Evolutionary conservation across 148 eudicot genomes (phyloP), one percentile per base, ranked within the genome.

Genomic region (Rhododendron ferrugineum): DNA sequence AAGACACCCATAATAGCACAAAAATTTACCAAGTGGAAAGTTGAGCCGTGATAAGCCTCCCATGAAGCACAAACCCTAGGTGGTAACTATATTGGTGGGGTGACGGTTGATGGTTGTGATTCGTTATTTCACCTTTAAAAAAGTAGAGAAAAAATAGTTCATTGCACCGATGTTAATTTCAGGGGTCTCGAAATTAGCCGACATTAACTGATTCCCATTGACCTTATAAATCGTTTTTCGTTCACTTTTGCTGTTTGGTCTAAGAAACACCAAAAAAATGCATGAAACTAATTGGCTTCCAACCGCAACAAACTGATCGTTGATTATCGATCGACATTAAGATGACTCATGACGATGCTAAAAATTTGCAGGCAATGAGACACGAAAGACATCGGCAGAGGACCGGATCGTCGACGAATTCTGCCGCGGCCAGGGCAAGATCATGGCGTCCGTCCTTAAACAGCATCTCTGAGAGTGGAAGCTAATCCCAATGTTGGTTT

Each of bases 371-470:
- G 97, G 92, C 54, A 56, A 83, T 49, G 56, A 85, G 88, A 40
- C 84, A 87, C 7, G 94, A 92, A 28, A 89, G 89, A 85, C 85
- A 64, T 2, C 86, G 82, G 85, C 87, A 92, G 86, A 90, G 91
- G 87, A 32, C 32, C 32, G 93, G 89, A 84, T 82, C 93, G 2
- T 82, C 93, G 2, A 86, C 86, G 76, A 89, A 87, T 82, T 54
- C 34, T 8, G 52, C 68, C 18, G 68, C 86, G n/a, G 80, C 92
- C 50, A 91, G 92, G 88, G 84, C 97, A 46, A 96, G 92, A 85
- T 85, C 95, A 79, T 95, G 98, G 98, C 89, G 94, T 56, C 98
- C 98, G 11, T 91, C 96, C 13, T 86, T 96, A 82, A 93, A 90
- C 78, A 96, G 98, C 83, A 96, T 96, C 77, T 93, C 98, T 13